Conservation (phyloP, 371 early-diverging fungal species). For the Rhizomucor pusillus region DNA sequence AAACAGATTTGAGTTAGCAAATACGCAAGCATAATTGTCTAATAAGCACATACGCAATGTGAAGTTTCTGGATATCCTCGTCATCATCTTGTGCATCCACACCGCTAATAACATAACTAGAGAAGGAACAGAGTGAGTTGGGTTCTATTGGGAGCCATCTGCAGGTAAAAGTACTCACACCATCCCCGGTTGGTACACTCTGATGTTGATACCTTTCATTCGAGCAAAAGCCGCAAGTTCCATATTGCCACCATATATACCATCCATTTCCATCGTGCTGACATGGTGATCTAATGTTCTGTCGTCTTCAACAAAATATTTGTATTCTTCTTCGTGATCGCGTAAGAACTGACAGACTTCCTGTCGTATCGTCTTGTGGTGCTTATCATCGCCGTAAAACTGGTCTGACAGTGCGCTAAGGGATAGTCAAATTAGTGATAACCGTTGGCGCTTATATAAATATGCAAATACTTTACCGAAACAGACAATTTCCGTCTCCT, state of each 20-base stretch:
- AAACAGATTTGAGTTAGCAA: neutral
- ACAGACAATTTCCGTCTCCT: constrained; percentile 88
- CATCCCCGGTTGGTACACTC: constrained; percentile 77
- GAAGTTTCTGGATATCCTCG: constrained; percentile 46
- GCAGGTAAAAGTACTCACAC: constrained; percentile 31
- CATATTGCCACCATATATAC: constrained; percentile 81
- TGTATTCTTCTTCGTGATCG: constrained; percentile 62
- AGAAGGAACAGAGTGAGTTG: neutral
- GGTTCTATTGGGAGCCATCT: neutral
- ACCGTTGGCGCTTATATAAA: neutral
- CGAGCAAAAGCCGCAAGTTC: constrained; percentile 84
- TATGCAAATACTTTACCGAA: constrained; percentile 49
- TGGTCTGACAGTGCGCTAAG: constrained; percentile 74
- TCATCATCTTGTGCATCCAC: constrained; percentile 13
- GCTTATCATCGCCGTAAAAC: constrained; percentile 53
- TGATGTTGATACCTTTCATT: constrained; percentile 61
- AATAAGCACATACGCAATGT: constrained; percentile 63
- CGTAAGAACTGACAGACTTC: constrained; percentile 67
- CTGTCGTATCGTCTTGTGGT: constrained; percentile 58
- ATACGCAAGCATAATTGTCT: neutral
- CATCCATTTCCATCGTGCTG: constrained; percentile 66
- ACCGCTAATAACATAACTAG: constrained; percentile 67
- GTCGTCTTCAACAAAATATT: constrained; percentile 70
- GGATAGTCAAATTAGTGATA: neutral
- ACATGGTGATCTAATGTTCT: constrained; percentile 66